Base-by-base conservation (phyloP, 2,329 filamentous ascomycete genomes). In the Chalaropsis ovoidea region DNA sequence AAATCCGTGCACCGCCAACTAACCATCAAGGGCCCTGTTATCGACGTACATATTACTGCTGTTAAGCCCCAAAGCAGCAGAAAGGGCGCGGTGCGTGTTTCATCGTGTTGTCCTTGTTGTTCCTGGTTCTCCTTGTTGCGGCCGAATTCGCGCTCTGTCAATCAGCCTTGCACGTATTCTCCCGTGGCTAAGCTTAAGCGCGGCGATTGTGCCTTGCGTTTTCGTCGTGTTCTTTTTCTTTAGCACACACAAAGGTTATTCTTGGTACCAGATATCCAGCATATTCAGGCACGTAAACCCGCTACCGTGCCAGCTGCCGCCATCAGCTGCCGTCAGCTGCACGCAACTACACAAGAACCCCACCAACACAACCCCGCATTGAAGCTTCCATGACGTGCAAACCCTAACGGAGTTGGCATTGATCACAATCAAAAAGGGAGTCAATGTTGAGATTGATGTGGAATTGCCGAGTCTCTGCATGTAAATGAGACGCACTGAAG, bases 1-100 rank as follows among this genome's bases (percentile, higher is more conserved):
- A 31, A 58, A 58, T 58, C 27, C 31, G 54, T 35, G 54, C 54
- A 39, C 54, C 54, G 54, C 54, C 54, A 58, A n/a, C 54, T 11
- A 58, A 7, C 35, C 35, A 39, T 39, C 35, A 10, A 39, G 35
- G 35, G 35, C 35, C 35, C 5, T 39, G 8, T 39, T 39, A 39
- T 10, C 35, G 35, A 35, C 15, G 1, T 19, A 39, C 31, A 58
- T 58, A 58, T 58, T 19, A 35, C 47, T 10, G 17, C 24, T 58
- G 54, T 39, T 58, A 58, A 58, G 54, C 15, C 54, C 54, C 54
- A 58, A 58, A 39, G 54, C 15, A 35, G 54, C 27, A 35, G 10
- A 13, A 19, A 19, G 24, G n/a, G 10, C 15, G 54, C 54, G 11
- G n/a, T 39, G 31, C 27, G n/a, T 58, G 54, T 58, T 58, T 58